Percentiles rank a stretch among this genome's conserved stretches.
These are phyloP conservation scores for Pseudocercospora pini-densiflorae DNA, from an alignment of 2,329 filamentous ascomycete genomes.

Conservation along the genomic window DNA sequence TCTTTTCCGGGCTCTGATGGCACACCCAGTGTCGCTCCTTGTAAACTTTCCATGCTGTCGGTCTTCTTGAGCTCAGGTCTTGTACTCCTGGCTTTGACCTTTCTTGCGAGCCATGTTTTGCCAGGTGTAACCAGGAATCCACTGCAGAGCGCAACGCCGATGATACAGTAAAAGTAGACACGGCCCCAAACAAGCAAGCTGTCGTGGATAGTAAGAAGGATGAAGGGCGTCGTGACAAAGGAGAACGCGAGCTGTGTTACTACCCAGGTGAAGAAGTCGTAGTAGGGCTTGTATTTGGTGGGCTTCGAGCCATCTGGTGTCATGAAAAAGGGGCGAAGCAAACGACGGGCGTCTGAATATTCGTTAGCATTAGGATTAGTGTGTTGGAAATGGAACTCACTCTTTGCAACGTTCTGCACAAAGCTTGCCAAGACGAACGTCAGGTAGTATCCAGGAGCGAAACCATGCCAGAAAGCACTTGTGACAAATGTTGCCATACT, in stretches of 20 bases:
- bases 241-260: constrained; percentile 81
- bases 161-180: constrained; percentile 84
- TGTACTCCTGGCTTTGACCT: constrained; percentile 44
- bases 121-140: constrained; percentile 80
- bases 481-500: constrained; percentile 93
- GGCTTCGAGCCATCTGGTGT: constrained; percentile 73
- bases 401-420: constrained; percentile 91
- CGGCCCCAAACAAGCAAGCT: constrained; percentile 79
- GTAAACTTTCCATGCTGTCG: constrained; percentile 41
- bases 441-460: constrained; percentile 95
- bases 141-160: constrained; percentile 68
- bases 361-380: constrained; percentile 12
- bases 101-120: constrained; percentile 56
- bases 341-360: constrained; percentile 77
- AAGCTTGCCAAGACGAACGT: constrained; percentile 88
- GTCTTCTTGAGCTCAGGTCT: constrained; percentile 34
- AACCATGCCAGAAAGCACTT: constrained; percentile 97
- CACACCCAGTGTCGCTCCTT: constrained; percentile 70
- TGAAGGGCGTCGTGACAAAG: constrained; percentile 83
- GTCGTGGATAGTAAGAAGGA: constrained; percentile 73
- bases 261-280: constrained; percentile 77
- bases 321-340: constrained; percentile 91
- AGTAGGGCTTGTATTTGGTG: constrained; percentile 77
- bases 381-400: constrained; percentile 59
- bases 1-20: constrained; percentile 76